Conservation (phyloP, 257 asterid genomes). For the Ajuga chamaepitys region DNA sequence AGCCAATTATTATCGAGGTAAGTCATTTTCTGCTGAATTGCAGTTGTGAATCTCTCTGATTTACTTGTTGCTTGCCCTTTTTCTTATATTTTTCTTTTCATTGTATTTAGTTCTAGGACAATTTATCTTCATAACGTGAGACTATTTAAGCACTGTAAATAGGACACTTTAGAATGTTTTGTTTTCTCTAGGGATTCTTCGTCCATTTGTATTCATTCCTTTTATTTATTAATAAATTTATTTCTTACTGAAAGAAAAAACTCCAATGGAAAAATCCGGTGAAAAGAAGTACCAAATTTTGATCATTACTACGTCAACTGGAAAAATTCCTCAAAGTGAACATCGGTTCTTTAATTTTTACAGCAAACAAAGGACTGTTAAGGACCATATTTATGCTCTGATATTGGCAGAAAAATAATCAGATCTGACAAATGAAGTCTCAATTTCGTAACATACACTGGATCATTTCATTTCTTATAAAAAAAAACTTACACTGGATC, state of each 20-base stretch:
- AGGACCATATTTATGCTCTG: background rate
- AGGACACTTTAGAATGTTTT: background rate
- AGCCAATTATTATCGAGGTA: constrained; percentile 97
- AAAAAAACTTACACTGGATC: background rate
- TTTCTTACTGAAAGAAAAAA: too few relatives aligned
- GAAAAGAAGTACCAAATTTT: too few relatives aligned
- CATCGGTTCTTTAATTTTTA: too few relatives aligned
- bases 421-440: constrained; percentile 4
- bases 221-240: too few relatives aligned
- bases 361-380: background rate
- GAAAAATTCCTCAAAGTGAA: too few relatives aligned
- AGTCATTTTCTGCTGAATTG: constrained; percentile 8
- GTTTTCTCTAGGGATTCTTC: too few relatives aligned
- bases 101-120: background rate
- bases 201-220: too few relatives aligned
- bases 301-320: too few relatives aligned
- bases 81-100: background rate
- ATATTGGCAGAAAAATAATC: background rate
- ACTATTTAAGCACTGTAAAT: background rate
- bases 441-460: too few relatives aligned
- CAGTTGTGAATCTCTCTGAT: background rate
- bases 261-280: too few relatives aligned
- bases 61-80: constrained; percentile 2
- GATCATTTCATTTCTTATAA: too few relatives aligned
- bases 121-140: background rate